These are phyloP conservation scores for Bruguiera parviflora DNA, from an alignment of 345 rosid species.

Conservation along the genomic window DNA sequence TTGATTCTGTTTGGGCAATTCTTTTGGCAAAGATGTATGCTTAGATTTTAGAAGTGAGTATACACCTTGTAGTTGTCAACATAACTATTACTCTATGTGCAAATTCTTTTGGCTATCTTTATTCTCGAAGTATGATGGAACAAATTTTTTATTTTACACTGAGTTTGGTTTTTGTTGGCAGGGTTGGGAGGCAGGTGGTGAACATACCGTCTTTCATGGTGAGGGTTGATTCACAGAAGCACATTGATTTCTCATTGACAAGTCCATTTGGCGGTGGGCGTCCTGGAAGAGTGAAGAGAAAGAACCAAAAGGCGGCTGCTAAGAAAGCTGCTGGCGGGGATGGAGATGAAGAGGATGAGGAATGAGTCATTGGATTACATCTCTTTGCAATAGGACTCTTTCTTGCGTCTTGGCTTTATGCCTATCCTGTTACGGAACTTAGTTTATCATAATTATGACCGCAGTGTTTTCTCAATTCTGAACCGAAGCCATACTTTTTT, in stretches of 20 bases:
- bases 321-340: constrained; percentile 60
- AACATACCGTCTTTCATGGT: constrained; percentile 15
- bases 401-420: not conserved
- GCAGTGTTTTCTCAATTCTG: not conserved
- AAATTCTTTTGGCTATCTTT: not conserved
- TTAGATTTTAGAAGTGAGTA: too few relatives aligned
- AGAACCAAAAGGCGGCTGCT: constrained; percentile 50
- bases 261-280: constrained; percentile 23
- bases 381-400: too few relatives aligned
- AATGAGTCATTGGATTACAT: not conserved
- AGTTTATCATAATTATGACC: not conserved
- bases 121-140: not conserved
- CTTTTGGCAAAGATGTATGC: too few relatives aligned
- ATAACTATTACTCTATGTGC: too few relatives aligned
- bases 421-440: not conserved
- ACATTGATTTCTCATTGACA: constrained; percentile 11
- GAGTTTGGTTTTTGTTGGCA: not conserved
- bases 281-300: constrained; percentile 24
- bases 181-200: constrained; percentile 17
- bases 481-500: not conserved
- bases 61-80: too few relatives aligned
- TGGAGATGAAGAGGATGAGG: constrained; percentile 53
- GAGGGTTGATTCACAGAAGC: constrained; percentile 13
- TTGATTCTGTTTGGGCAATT: too few relatives aligned
- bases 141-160: not conserved